These are phyloP conservation scores for Chimonanthus praecox DNA, from an alignment of 164 flowering plant species.

Conservation along the genomic window DNA sequence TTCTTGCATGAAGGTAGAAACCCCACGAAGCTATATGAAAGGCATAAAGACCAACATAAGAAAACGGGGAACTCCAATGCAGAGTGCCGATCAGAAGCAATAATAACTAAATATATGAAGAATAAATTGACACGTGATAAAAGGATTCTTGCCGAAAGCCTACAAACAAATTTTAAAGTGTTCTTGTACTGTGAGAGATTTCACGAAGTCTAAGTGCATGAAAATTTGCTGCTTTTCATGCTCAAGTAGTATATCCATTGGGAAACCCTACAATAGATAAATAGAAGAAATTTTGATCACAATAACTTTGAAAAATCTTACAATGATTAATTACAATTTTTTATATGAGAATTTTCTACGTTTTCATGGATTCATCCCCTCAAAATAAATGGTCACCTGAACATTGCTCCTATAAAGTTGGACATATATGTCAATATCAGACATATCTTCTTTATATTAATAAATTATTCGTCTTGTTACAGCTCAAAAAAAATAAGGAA, in stretches of 20 bases:
- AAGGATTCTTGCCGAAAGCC: not conserved
- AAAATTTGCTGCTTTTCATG: not conserved
- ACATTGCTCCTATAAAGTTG: too few species aligned
- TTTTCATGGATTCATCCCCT: not conserved
- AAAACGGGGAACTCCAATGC: not conserved
- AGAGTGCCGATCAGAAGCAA: not conserved
- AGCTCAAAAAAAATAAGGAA: too few species aligned
- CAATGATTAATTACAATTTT: not conserved
- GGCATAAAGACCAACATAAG: slow-evolving; percentile 3
- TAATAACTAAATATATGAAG: not conserved
- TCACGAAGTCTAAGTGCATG: not conserved
- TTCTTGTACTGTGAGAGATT: not conserved
- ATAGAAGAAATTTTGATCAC: too few species aligned
- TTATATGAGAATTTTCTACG: too few species aligned
- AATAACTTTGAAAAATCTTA: not conserved
- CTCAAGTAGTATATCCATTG: not conserved
- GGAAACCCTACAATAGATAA: not conserved
- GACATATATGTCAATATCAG: too few species aligned
- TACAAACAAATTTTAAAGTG: not conserved
- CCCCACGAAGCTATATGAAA: slow-evolving; percentile 71
- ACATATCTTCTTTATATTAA: too few species aligned
- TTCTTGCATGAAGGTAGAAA: slow-evolving; percentile 99
- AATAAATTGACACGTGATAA: not conserved
- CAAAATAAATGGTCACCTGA: not conserved
- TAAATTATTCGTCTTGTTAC: too few species aligned